Evolutionary conservation across 192 early-diverging fungal genomes (phyloP).

Genomic region (Umbelopsis isabellina): DNA sequence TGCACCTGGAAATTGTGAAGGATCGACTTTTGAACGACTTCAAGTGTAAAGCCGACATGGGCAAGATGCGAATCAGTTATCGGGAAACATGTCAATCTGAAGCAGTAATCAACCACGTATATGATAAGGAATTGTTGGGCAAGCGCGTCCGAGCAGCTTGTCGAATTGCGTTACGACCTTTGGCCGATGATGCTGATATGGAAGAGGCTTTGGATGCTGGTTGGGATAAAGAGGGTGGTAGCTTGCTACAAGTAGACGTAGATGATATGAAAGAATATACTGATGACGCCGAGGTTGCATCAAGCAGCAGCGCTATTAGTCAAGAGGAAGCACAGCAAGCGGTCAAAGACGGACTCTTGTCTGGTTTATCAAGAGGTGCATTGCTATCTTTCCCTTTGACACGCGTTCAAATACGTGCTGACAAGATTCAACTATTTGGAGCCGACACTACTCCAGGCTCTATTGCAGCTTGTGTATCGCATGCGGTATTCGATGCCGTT

Average conservation of each 20-base stretch:
- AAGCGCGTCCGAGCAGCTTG: conserved; percentile 64
- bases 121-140: conserved; percentile 75
- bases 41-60: conserved; percentile 79
- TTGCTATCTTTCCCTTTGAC: conserved; percentile 80
- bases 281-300: not conserved
- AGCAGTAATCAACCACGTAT: conserved; percentile 45
- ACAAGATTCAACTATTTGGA: conserved; percentile 59
- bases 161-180: conserved; percentile 54
- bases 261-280: conserved; percentile 6
- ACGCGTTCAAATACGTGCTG: conserved; percentile 55
- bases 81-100: conserved; percentile 69
- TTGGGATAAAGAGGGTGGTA: conserved; percentile 43
- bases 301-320: conserved; percentile 16
- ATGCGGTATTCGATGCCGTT: conserved; percentile 63
- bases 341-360: conserved; percentile 66
- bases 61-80: conserved; percentile 85
- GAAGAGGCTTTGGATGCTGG: not conserved
- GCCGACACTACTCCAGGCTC: conserved; percentile 60
- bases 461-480: conserved; percentile 64
- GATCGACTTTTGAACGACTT: conserved; percentile 83
- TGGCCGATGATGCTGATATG: conserved; percentile 44
- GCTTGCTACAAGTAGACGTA: conserved; percentile 40
- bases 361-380: conserved; percentile 74
- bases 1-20: conserved; percentile 90
- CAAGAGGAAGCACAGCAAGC: conserved; percentile 48